These are phyloP conservation scores for Prinsepia uniflora DNA, from an alignment of 306 rosid genomes.

Conservation along the genomic window DNA sequence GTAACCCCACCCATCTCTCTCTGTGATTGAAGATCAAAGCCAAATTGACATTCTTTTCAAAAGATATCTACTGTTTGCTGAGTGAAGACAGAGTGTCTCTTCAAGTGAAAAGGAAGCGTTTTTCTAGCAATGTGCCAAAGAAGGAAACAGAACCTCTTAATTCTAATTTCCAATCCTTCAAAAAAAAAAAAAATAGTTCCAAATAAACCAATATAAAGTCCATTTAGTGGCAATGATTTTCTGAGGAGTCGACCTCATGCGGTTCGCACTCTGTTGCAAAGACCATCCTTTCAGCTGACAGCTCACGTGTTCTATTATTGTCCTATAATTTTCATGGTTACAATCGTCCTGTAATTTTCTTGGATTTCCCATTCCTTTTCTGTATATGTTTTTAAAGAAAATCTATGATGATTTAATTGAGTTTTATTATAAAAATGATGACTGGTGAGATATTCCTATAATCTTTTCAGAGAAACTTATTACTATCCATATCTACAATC, in stretches of 20 bases:
- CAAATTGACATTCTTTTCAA: neutral
- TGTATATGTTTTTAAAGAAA: neutral
- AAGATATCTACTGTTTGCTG: neutral
- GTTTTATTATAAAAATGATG: no score
- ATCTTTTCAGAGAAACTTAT: no score
- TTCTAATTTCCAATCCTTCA: conserved; percentile 12
- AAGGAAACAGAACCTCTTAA: neutral
- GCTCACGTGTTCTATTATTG: conserved; percentile 44
- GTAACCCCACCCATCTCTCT: conserved; percentile 72
- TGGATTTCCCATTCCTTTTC: conserved; percentile 4
- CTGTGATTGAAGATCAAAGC: conserved; percentile 6
- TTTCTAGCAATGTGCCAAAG: neutral
- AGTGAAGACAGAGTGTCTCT: conserved; percentile 8
- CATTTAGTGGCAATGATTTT: conserved; percentile 21
- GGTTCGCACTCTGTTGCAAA: neutral
- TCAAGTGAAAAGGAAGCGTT: neutral
- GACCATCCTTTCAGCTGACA: conserved; percentile 35
- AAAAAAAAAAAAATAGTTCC: no score
- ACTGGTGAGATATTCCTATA: no score
- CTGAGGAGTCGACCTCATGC: neutral
- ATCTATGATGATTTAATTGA: neutral
- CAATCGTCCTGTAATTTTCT: conserved; percentile 21
- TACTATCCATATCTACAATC: no score
- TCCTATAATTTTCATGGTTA: conserved; percentile 11
- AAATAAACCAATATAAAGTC: neutral